These are phyloP conservation scores for Cubamyces lactineus DNA, from an alignment of 768 basidiomycete genomes.

Conservation along the genomic window DNA sequence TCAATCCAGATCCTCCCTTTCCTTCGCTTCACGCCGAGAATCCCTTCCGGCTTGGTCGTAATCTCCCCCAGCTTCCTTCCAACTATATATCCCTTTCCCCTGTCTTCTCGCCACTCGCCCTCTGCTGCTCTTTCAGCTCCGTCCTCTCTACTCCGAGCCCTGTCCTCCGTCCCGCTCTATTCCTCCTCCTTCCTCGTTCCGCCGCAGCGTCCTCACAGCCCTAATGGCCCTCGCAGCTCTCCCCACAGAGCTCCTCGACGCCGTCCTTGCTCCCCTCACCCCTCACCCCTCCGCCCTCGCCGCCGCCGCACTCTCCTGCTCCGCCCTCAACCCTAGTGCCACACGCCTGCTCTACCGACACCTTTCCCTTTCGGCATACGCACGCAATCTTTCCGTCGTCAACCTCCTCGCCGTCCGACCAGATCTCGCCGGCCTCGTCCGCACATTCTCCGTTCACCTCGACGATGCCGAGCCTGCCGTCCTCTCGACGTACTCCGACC, in stretches of 20 bases:
- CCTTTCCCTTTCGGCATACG: constrained; percentile 48
- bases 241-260: constrained; percentile 66
- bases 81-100: constrained; percentile 5
- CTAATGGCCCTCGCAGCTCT: constrained; percentile 52
- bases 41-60: background rate
- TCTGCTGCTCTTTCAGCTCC: constrained; percentile 6
- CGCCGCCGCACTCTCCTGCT: constrained; percentile 49
- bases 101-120: background rate
- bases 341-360: constrained; percentile 67
- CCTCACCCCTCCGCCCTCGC: constrained; percentile 41
- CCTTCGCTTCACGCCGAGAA: constrained; percentile 14
- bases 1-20: background rate
- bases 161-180: background rate
- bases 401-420: constrained; percentile 59
- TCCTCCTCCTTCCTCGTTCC: constrained; percentile 7
- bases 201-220: constrained; percentile 24
- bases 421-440: constrained; percentile 62
- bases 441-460: constrained; percentile 60
- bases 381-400: constrained; percentile 53
- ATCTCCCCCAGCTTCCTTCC: background rate
- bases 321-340: constrained; percentile 50
- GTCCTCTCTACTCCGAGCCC: constrained; percentile 2
- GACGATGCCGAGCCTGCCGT: constrained; percentile 41
- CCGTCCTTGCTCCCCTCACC: constrained; percentile 46
- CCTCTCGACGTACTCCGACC: constrained; percentile 47